Evolutionary conservation across 352 stramenopile genomes (phyloP).

Genomic region (Phytophthora pseudosyringae): DNA sequence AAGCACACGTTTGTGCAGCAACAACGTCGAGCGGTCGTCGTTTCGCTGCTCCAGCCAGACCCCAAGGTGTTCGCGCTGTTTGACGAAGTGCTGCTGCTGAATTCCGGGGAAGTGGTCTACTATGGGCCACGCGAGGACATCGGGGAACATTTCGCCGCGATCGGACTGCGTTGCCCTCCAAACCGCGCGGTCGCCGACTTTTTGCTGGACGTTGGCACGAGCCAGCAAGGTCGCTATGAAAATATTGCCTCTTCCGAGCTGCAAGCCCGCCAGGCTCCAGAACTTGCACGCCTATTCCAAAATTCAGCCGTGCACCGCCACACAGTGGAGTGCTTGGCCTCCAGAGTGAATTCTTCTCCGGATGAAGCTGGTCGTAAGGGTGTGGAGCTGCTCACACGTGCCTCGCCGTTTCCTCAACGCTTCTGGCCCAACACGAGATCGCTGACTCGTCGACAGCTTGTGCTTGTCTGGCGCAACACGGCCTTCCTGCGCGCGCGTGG

Average conservation of each 20-base stretch:
- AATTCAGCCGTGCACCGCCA: constrained; percentile 2
- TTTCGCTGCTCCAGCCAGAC: constrained; percentile 30
- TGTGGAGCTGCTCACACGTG: not conserved
- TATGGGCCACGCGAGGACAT: constrained; percentile 55
- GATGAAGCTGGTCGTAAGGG: constrained; percentile 2
- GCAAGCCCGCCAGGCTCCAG: not conserved
- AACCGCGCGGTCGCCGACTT: constrained; percentile 44
- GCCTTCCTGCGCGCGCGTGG: constrained; percentile 29
- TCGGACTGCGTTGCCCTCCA: constrained; percentile 47
- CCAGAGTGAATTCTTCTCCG: not conserved
- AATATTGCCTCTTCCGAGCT: not conserved
- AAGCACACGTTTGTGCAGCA: constrained; percentile 44
- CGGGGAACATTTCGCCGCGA: constrained; percentile 40
- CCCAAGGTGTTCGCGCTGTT: constrained; percentile 56
- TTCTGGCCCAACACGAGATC: constrained; percentile 30
- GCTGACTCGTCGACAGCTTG: constrained; percentile 31
- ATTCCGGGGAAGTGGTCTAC: constrained; percentile 78
- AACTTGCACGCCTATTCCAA: constrained; percentile 13
- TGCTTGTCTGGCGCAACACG: constrained; percentile 34
- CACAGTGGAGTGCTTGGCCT: not conserved
- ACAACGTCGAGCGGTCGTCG: constrained; percentile 54
- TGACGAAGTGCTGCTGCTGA: constrained; percentile 80
- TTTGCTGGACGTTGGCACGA: constrained; percentile 42
- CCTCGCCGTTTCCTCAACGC: constrained; percentile 22
- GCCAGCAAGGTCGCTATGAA: constrained; percentile 36